Evolutionary conservation across 2,329 filamentous ascomycete genomes (phyloP), one percentile per base, ranked within the genome.

Genomic region (Verticillium zaregamsianum): DNA sequence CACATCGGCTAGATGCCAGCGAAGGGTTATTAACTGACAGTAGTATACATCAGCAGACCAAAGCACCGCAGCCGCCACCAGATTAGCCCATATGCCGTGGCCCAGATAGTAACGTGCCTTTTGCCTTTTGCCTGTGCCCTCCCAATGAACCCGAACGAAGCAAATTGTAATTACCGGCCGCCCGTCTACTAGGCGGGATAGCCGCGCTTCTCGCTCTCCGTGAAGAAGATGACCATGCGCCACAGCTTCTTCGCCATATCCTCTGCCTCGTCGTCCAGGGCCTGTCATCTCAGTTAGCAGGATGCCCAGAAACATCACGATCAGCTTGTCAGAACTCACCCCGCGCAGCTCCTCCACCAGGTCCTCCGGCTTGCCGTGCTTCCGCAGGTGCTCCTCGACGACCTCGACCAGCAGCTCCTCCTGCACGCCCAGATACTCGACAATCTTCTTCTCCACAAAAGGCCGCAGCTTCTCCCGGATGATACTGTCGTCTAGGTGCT

Each of bases 161-260:
- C 14, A 33, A 17, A 6, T 5, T n/a, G 25, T 9, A 20, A 23
- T 23, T 23, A 23, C 20, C 20, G n/a, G 20, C 8, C 20, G 45
- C 20, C 9, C 45, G 45, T 23, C 45, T 23, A 23, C 45, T 80
- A 92, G 58, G 87, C 86, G 23, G 90, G 90, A 64, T 97, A 80
- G 2, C 93, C 93, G 65, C 93, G 83, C 80, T 95, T 96, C 83
- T 97, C 94, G 71, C 90, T 91, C 76, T 98, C 94, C 6, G 92
- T 95, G 71, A 94, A 97, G 86, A 97, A 98, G 70, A 98, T 96
- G 62, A 97, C 88, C 92, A 98, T 96, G 58, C 94, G 87, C 95
- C 95, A 99, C 39, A 99, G 84, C 79, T 97, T 98, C 85, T 92
- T 96, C 58, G 98, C 93, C 67, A 99, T 79, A 31, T 91, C 89